Evolutionary conservation across 129 eudicot species (phyloP), one percentile per base, ranked within the genome.

Genomic region (Pseudognaphalium luteoalbum): DNA sequence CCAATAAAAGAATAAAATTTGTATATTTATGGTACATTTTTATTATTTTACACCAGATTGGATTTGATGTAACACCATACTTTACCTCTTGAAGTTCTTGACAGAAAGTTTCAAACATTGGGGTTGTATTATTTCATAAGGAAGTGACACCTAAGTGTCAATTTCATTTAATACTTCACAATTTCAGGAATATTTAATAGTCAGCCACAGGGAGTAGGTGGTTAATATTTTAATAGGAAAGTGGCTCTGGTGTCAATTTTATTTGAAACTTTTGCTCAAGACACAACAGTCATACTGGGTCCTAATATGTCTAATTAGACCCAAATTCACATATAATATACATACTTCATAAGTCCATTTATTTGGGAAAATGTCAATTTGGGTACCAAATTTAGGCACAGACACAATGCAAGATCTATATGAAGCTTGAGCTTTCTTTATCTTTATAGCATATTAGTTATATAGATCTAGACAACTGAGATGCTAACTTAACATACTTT

Each of bases 371-470:
- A 28, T 30, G 81, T 57, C 81, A 59, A 78, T 78, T 78, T 69
- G 70, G 76, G 62, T 41, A 44, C 76, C 64, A 71, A 34, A 51
- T 21, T 4, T 29, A 64, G 76, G 76, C 64, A 33, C 47, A 70
- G 34, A 47, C 66, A 70, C 29, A 16, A 33, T 47, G 32, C 33
- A 62, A 7, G 66, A 71, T 61, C 70, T 50, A 47, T 60, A 58
- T 19, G 71, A 47, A 76, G 68, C 61, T 52, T 64, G 78, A 79
- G 73, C 82, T 78, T 70, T 70, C 64, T 78, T 77, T 57, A 29
- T 54, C 80, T 42, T 37, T 52, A 33, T 66, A 52, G 73, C 35
- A 67, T 66, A 41, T 37, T 47, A 67, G 58, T 76, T 51, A 39
- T 67, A 56, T 56, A 58, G 75, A 77, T 68, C 75, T 56, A 68